A percentile compares a stretch with the other conserved stretches of the same genome.
phyloP scores from a whole-genome alignment of 441 rosid species.

The Sinapis alba region DNA sequence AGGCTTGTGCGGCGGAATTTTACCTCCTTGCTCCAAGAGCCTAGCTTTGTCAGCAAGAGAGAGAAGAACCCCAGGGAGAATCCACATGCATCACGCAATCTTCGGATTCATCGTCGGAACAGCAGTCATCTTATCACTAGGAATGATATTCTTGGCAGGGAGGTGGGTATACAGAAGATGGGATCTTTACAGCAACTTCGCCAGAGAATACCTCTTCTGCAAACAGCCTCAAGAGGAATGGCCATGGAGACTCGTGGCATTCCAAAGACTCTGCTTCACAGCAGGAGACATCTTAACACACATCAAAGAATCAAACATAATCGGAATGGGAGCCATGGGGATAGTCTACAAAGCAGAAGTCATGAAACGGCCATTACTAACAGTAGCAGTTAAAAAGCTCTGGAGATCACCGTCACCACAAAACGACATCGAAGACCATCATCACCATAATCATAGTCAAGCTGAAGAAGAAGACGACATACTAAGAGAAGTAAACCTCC shows the following conservation, averaged over 20 bases:
- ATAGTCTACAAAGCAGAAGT: conserved; percentile 82
- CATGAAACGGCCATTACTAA: conserved; percentile 48
- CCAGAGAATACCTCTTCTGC: conserved; percentile 43
- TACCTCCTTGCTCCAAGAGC: conserved; percentile 52
- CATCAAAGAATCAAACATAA: conserved; percentile 68
- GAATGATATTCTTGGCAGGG: conserved; percentile 49
- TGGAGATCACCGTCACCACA: conserved; percentile 54
- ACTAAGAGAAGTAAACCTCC: conserved; percentile 62
- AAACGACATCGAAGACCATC: conserved; percentile 39
- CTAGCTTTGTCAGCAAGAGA: conserved; percentile 20
- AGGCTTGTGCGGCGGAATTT: conserved; percentile 65
- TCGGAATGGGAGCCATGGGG: conserved; percentile 82
- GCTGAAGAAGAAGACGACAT: conserved; percentile 56
- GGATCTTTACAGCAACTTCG: conserved; percentile 59
- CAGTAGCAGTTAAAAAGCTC: conserved; percentile 79
- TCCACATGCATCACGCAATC: conserved; percentile 57
- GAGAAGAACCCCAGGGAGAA: conserved; percentile 31
- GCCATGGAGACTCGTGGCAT: conserved; percentile 85
- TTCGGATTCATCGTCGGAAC: conserved; percentile 55
- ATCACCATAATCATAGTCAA: conserved; percentile 34
- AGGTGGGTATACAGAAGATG: conserved; percentile 60
- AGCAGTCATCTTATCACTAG: conserved; percentile 47
- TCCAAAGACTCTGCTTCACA: conserved; percentile 71
- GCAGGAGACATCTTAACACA: conserved; percentile 64
- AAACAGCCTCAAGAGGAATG: conserved; percentile 59